Conservation (phyloP, 2,329 filamentous ascomycete species). For the Pestalotiopsis sp. region DNA sequence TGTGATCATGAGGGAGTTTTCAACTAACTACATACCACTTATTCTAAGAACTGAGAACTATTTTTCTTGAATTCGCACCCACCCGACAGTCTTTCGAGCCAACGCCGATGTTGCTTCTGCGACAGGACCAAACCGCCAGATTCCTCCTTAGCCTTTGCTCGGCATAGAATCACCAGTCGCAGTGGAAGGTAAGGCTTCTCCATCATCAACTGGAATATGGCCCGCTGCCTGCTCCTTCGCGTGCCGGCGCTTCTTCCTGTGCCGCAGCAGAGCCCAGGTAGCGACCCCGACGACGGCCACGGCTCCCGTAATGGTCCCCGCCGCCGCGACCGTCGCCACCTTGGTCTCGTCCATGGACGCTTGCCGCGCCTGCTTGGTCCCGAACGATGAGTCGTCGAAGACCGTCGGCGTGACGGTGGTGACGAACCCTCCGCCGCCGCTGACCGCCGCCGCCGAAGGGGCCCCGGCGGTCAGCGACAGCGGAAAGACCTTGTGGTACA, state of each 20-base stretch:
- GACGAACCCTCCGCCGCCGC: not conserved
- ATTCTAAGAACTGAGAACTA: too few species aligned
- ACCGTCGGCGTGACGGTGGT: not conserved
- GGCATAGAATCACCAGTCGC: too few species aligned
- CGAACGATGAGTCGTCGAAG: not conserved
- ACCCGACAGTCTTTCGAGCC: too few species aligned
- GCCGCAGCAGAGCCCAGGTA: not conserved
- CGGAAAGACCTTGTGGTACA: conserved; percentile 13
- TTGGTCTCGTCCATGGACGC: not conserved
- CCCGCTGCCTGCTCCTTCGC: not conserved
- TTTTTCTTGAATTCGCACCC: too few species aligned
- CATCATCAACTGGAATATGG: too few species aligned
- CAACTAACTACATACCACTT: too few species aligned
- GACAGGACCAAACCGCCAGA: too few species aligned
- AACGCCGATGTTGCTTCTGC: too few species aligned
- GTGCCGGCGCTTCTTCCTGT: not conserved
- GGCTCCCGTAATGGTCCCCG: not conserved
- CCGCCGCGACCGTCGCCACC: not conserved
- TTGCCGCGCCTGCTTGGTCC: not conserved
- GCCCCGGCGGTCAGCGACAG: not conserved
- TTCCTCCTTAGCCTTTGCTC: too few species aligned
- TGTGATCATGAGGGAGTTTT: too few species aligned
- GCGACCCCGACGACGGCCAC: not conserved
- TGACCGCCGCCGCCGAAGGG: not conserved
- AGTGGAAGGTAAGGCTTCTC: too few species aligned